Evolutionary conservation across 2,329 filamentous ascomycete species (phyloP), one percentile per base, ranked within the genome.

Genomic region (Chrysoporthe deuterocubensis): DNA sequence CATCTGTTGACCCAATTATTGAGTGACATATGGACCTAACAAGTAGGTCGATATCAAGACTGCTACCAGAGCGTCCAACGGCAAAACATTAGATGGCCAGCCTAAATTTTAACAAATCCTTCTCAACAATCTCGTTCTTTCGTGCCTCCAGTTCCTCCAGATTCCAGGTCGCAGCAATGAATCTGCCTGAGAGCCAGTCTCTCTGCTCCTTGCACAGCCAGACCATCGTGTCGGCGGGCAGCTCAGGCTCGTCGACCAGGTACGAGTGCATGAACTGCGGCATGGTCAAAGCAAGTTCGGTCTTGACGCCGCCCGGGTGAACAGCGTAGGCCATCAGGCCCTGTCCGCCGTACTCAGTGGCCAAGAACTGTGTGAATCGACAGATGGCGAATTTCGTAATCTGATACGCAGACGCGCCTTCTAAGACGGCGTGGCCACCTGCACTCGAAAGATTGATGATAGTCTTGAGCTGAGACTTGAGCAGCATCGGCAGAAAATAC

Each of bases 401-500:
- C 71, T 84, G 81, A 71, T 87, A 87, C 0, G 78, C 78, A 11
- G 80, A 83, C 0, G 75, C 79, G 1, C 78, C 78, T 0, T 74
- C 74, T 0, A 52, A 63, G 7, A 76, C 67, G 7, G 73, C 56
- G 26, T 79, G 74, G 1, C 78, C 82, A 1, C 80, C 82, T 40
- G 76, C 74, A 65, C 80, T 83, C 40, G 77, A 73, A 4, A 81
- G 70, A 54, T 78, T 77, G 68, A 86, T 75, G 66, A 83, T 76
- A 1, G 79, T 83, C 71, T 81, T 81, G 54, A 75, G 67, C 26
- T 71, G 67, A 13, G 69, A 75, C 32, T 75, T 71, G 5, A 82
- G 71, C 48, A 87, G 69, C 42, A 84, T 64, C 0, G 84, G 83
- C n/a, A 88, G 75, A 70, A 88, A 86, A 1, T 80, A 78, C 18